Evolutionary conservation across 2,329 filamentous ascomycete genomes (phyloP).

Genomic region (Fusarium tanahbumbuense): DNA sequence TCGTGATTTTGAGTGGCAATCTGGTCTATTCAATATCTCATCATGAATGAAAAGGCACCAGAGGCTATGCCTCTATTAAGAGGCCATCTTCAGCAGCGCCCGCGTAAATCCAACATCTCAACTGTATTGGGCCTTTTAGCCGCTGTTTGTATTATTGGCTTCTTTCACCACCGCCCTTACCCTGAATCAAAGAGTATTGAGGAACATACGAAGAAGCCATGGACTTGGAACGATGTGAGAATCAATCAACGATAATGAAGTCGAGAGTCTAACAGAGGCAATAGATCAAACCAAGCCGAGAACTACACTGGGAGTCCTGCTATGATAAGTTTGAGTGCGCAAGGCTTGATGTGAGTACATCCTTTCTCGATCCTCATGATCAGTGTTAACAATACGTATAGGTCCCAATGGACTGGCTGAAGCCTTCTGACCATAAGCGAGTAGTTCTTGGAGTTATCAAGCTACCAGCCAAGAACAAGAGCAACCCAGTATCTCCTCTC

Average conservation of each 20-base stretch:
- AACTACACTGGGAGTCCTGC: conserved; percentile 50
- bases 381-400: conserved; percentile 21
- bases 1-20: neutral
- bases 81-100: conserved; percentile 11
- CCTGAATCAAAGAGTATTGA: neutral
- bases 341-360: conserved; percentile 48
- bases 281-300: conserved; percentile 52
- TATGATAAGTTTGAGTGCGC: conserved; percentile 51
- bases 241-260: neutral
- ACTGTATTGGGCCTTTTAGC: conserved; percentile 37
- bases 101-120: conserved; percentile 8
- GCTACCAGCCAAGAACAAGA: conserved; percentile 48
- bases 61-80: conserved; percentile 33
- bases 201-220: conserved; percentile 24
- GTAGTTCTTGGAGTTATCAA: conserved; percentile 51
- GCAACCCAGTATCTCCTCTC: conserved; percentile 46
- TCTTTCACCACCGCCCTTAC: conserved; percentile 38
- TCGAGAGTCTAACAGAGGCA: neutral
- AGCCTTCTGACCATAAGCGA: conserved; percentile 43
- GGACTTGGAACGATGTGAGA: conserved; percentile 46
- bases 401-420: conserved; percentile 53
- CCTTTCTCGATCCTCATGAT: neutral
- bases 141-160: conserved; percentile 31
- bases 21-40: neutral
- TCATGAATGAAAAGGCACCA: conserved; percentile 36